These are phyloP conservation scores for Phytomonas francai DNA, from an alignment of 208 protist species.

Conservation along the genomic window DNA sequence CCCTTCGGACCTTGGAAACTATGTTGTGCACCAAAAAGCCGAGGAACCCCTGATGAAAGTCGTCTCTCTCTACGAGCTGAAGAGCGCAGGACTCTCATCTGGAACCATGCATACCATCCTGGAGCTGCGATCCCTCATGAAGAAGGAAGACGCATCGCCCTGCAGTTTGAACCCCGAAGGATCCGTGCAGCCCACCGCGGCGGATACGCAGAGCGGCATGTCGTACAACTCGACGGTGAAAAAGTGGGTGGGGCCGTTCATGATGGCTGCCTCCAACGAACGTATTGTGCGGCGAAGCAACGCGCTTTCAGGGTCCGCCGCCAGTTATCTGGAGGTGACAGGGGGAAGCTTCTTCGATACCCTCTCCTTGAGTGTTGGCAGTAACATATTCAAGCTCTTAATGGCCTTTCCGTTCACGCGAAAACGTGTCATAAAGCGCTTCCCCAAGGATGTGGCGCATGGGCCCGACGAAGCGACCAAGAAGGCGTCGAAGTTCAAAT, in stretches of 20 bases:
- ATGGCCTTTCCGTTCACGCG: constrained; percentile 35
- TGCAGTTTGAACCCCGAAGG: constrained; percentile 35
- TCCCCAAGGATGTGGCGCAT: constrained; percentile 17
- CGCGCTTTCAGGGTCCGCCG: constrained; percentile 43
- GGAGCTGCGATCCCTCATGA: constrained; percentile 19
- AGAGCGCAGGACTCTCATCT: constrained; percentile 33
- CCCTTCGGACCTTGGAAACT: constrained; percentile 83
- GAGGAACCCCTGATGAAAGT: constrained; percentile 42
- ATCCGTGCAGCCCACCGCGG: constrained; percentile 19
- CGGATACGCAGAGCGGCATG: constrained; percentile 28
- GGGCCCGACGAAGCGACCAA: constrained; percentile 46
- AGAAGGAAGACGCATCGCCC: constrained; percentile 26
- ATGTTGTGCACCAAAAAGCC: constrained; percentile 39
- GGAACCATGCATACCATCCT: constrained; percentile 61
- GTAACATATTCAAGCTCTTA: constrained; percentile 17
- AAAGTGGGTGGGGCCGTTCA: constrained; percentile 42
- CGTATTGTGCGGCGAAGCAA: constrained; percentile 77
- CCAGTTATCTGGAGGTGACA: constrained; percentile 47
- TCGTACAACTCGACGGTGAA: constrained; percentile 46
- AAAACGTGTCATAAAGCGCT: constrained; percentile 29
- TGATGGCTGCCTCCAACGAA: constrained; percentile 66
- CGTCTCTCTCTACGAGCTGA: constrained; percentile 26
- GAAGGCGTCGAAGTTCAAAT: constrained; percentile 32
- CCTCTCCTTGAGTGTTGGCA: constrained; percentile 16
- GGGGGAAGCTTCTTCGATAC: constrained; percentile 28